A percentile compares a stretch with the other conserved stretches of the same genome.
Conservation (phyloP, 2,329 filamentous ascomycete species). For the Coniosporium tulheliwenetii region DNA sequence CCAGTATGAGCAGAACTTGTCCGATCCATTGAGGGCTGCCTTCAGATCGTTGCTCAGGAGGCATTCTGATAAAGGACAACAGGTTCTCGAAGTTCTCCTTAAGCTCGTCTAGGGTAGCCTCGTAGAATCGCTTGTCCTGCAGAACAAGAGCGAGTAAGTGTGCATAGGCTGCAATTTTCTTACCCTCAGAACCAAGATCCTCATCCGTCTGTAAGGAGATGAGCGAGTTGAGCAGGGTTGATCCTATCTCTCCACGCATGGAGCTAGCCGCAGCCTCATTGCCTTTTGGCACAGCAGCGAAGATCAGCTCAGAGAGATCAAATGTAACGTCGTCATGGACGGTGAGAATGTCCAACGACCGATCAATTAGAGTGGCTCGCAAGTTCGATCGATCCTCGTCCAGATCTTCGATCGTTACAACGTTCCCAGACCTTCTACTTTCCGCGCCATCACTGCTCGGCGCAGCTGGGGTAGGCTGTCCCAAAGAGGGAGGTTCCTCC, state of each 20-base stretch:
- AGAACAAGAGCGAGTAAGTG: conserved; percentile 81
- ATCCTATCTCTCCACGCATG: conserved; percentile 59
- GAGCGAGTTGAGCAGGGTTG: conserved; percentile 70
- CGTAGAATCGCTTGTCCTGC: conserved; percentile 69
- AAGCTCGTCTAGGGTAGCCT: conserved; percentile 55
- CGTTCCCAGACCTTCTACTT: neutral
- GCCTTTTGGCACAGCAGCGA: conserved; percentile 49
- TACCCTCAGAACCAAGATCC: conserved; percentile 37
- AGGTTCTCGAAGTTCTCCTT: conserved; percentile 64
- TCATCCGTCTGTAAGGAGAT: conserved; percentile 49
- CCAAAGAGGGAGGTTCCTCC: too few species aligned
- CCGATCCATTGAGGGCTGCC: conserved; percentile 87
- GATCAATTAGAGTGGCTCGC: conserved; percentile 66
- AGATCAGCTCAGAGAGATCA: conserved; percentile 77
- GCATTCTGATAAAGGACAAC: conserved; percentile 61
- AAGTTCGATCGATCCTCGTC: conserved; percentile 61
- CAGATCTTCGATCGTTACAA: conserved; percentile 55
- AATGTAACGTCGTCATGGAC: conserved; percentile 79
- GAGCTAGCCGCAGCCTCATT: conserved; percentile 33
- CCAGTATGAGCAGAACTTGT: conserved; percentile 76
- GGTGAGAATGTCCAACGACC: conserved; percentile 78
- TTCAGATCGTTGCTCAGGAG: conserved; percentile 50
- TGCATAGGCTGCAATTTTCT: conserved; percentile 78
- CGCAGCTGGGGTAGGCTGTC: too few species aligned
- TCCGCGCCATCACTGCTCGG: too few species aligned